These are phyloP conservation scores for Microdochium bolleyi DNA, from an alignment of 2,329 filamentous ascomycete genomes.

Conservation along the genomic window DNA sequence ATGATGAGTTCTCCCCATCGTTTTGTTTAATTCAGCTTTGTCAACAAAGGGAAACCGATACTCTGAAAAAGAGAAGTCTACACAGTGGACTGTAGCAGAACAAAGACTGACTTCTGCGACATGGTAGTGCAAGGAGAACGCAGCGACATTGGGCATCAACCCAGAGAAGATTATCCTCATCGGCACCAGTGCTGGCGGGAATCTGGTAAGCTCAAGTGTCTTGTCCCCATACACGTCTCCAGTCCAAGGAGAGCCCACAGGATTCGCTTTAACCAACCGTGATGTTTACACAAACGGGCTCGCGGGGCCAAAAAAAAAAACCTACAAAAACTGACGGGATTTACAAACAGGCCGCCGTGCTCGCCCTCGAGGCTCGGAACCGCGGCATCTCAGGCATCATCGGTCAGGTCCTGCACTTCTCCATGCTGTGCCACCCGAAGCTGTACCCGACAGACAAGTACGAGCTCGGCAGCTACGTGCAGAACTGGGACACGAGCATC, in stretches of 20 bases:
- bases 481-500: constrained; percentile 22
- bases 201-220: constrained; percentile 29
- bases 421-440: constrained; percentile 25
- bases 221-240: too few species aligned
- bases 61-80: too few species aligned
- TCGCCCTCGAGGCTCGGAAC: constrained; percentile 21
- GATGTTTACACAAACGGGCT: too few species aligned
- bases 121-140: constrained; percentile 33
- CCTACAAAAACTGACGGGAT: too few species aligned
- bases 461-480: constrained; percentile 24
- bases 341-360: constrained; percentile 14
- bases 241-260: too few species aligned
- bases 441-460: constrained; percentile 20
- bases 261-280: too few species aligned
- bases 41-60: too few species aligned
- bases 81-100: too few species aligned
- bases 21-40: too few species aligned
- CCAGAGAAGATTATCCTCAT: constrained; percentile 31
- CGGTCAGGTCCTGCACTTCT: constrained; percentile 25
- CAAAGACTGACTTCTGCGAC: neutral
- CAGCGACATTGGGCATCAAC: constrained; percentile 24
- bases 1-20: too few species aligned
- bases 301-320: too few species aligned
- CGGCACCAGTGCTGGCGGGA: constrained; percentile 41
- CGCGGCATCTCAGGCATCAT: constrained; percentile 21